A percentile compares a stretch with the other conserved stretches of the same genome.
Evolutionary conservation across 495 filamentous ascomycete genomes (phyloP).

Genomic region (Bacidia rubella): DNA sequence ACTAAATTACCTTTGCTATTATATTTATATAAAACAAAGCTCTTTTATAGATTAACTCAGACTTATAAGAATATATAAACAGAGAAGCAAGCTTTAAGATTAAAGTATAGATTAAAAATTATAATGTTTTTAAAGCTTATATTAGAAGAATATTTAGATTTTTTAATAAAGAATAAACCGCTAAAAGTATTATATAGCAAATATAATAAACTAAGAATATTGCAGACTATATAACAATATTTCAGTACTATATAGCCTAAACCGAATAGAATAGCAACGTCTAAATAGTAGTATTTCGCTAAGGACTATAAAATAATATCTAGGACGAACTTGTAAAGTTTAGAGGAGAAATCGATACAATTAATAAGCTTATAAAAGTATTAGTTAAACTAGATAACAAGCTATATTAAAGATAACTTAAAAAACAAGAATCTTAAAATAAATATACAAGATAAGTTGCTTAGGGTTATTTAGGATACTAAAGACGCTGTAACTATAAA

Average conservation of each 20-base stretch:
- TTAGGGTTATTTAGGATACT: background rate
- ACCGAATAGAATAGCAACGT: background rate
- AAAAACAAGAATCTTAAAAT: background rate
- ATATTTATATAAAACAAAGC: background rate
- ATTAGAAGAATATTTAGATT: background rate
- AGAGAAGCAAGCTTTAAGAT: background rate
- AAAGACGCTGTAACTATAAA: background rate
- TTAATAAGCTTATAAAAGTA: background rate
- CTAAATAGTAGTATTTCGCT: background rate
- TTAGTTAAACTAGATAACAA: slow-evolving; percentile 1
- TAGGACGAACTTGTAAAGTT: background rate
- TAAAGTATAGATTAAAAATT: background rate
- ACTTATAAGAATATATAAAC: background rate
- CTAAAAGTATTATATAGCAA: background rate
- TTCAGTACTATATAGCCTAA: background rate
- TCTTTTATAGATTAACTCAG: background rate
- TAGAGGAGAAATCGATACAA: background rate
- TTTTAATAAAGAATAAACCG: background rate
- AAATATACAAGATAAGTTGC: background rate
- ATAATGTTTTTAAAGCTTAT: background rate
- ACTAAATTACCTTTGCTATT: background rate
- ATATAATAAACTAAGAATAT: background rate
- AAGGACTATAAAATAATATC: slow-evolving; percentile 2
- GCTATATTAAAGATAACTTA: background rate
- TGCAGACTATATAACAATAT: background rate